Percentiles rank a stretch among this genome's conserved stretches.
These are phyloP conservation scores for Phoenix dactylifera DNA, from an alignment of 176 grass and related monocot species.

Conservation along the genomic window DNA sequence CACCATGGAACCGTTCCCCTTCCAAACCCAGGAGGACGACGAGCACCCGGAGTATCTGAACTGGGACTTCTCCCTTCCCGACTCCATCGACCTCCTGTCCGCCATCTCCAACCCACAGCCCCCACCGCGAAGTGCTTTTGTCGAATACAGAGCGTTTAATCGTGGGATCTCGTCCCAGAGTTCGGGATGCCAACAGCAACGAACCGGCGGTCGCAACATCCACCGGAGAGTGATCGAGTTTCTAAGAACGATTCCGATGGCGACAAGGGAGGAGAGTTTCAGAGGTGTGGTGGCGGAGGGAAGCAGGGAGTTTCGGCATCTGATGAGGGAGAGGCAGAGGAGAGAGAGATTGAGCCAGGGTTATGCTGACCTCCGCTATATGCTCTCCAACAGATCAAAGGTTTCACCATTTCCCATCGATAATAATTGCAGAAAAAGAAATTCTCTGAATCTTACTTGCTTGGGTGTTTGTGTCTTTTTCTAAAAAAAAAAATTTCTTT, in stretches of 20 bases:
- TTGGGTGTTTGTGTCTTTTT: no score
- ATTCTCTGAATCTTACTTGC: no score
- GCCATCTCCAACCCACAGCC: not conserved
- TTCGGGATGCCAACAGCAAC: not conserved
- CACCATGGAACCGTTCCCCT: not conserved
- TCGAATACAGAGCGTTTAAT: not conserved
- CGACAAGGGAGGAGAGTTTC: not conserved
- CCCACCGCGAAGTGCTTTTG: not conserved
- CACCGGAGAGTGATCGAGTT: conserved; percentile 6
- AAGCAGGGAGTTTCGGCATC: not conserved
- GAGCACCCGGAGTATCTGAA: not conserved
- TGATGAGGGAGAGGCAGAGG: conserved; percentile 13
- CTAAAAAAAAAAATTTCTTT: no score
- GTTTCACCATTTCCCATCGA: not conserved
- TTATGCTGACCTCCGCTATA: conserved; percentile 8
- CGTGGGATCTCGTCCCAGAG: not conserved
- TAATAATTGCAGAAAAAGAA: no score
- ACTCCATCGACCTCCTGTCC: no score
- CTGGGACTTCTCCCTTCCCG: not conserved
- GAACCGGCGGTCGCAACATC: not conserved
- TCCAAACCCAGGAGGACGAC: not conserved
- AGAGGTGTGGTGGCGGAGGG: not conserved
- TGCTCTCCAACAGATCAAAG: conserved; percentile 7
- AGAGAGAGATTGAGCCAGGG: conserved; percentile 14
- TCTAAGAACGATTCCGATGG: not conserved